These are phyloP conservation scores for Teunomyces gatunensis DNA, from an alignment of 805 yeast genomes.

Conservation along the genomic window DNA sequence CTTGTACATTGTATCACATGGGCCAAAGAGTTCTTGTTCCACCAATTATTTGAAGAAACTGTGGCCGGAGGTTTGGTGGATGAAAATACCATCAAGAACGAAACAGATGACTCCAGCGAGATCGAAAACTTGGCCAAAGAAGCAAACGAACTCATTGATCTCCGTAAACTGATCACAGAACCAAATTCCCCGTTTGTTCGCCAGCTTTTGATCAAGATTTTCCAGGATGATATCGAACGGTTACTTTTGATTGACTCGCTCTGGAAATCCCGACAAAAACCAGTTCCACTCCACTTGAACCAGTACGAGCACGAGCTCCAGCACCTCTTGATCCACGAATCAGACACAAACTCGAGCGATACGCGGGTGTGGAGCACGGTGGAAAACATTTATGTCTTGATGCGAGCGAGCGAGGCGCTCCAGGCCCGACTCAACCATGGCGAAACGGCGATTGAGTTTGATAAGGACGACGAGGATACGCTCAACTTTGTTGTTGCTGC, in stretches of 20 bases:
- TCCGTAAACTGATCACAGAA: conserved; percentile 19
- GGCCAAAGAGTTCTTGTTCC: conserved; percentile 90
- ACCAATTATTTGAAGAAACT: conserved; percentile 68
- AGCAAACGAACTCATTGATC: conserved; percentile 56
- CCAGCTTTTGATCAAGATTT: conserved; percentile 59
- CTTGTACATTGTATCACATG: conserved; percentile 96
- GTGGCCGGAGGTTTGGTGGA: conserved; percentile 8
- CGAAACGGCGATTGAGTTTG: conserved; percentile 59
- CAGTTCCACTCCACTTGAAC: conserved; percentile 54
- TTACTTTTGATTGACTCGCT: conserved; percentile 66
- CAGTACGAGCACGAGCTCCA: conserved; percentile 13
- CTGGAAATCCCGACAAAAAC: conserved; percentile 73
- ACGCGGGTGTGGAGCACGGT: conserved; percentile 58
- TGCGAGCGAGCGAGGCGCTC: conserved; percentile 46
- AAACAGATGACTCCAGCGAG: conserved; percentile 64
- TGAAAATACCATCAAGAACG: conserved; percentile 33
- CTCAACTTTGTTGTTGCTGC: conserved; percentile 84
- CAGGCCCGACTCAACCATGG: conserved; percentile 44
- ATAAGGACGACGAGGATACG: conserved; percentile 93
- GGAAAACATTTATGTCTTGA: conserved; percentile 63
- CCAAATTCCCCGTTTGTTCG: conserved; percentile 18
- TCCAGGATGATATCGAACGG: conserved; percentile 73
- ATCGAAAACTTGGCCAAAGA: conserved; percentile 64
- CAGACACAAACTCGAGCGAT: conserved; percentile 13
- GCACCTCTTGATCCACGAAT: conserved; percentile 8